A percentile compares a stretch with the other conserved stretches of the same genome.
phyloP scores from a whole-genome alignment of 352 stramenopile genomes.

The Globisporangium nagaii region DNA sequence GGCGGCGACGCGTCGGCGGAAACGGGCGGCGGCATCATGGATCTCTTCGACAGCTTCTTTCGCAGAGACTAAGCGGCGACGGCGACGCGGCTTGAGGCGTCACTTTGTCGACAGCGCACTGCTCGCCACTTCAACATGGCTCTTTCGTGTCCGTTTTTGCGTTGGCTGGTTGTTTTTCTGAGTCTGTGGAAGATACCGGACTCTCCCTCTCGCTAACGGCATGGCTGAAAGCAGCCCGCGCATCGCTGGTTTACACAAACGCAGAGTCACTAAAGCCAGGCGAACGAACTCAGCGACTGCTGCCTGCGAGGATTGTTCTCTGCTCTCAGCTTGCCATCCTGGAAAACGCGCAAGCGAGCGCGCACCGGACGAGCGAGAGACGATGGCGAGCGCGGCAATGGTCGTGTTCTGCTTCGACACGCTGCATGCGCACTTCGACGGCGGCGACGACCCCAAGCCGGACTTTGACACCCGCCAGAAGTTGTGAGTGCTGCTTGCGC shows the following conservation, averaged over 20 bases:
- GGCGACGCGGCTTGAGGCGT: no score
- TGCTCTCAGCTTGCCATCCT: not conserved
- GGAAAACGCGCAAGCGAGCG: not conserved
- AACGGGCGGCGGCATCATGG: slow-evolving; percentile 32
- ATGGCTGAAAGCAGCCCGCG: no score
- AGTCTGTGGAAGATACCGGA: no score
- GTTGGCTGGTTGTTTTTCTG: no score
- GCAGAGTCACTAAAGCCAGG: no score
- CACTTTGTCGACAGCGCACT: no score
- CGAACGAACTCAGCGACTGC: no score
- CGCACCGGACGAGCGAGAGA: not conserved
- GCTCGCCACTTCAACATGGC: no score
- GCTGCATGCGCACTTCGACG: slow-evolving; percentile 63
- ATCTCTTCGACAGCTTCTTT: slow-evolving; percentile 62
- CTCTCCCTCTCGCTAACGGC: no score
- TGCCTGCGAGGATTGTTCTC: no score
- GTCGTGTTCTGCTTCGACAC: slow-evolving; percentile 85
- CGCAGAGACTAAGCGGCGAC: slow-evolving; percentile 21
- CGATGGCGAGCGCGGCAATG: slow-evolving; percentile 75
- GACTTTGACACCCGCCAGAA: slow-evolving; percentile 50
- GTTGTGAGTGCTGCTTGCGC: slow-evolving; percentile 29
- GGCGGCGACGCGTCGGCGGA: slow-evolving; percentile 13
- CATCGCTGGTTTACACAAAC: no score
- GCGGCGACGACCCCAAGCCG: slow-evolving; percentile 37
- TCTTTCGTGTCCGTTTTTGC: not conserved